phyloP scores from a whole-genome alignment of 352 stramenopile species.

The Phytophthora litchii region DNA sequence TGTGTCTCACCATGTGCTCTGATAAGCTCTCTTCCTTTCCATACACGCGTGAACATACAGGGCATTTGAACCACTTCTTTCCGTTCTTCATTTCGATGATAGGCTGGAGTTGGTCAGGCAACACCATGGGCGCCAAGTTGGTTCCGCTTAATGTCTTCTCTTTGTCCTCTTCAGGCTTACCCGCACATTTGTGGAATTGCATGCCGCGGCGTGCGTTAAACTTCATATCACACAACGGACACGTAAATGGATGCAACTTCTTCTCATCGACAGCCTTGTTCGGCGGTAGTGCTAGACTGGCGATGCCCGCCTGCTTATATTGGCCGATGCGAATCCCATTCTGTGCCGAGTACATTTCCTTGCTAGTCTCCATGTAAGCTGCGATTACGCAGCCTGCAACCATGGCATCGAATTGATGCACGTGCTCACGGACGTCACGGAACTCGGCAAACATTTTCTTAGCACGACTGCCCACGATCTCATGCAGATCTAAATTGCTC shows the following conservation, averaged over 20 bases:
- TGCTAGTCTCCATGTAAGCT: slow-evolving; percentile 84
- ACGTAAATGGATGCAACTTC: slow-evolving; percentile 87
- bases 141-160: slow-evolving; percentile 24
- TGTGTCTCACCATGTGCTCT: slow-evolving; percentile 84
- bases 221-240: slow-evolving; percentile 80
- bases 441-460: slow-evolving; percentile 98
- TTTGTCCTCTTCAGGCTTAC: slow-evolving; percentile 48
- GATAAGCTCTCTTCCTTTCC: slow-evolving; percentile 70
- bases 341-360: slow-evolving; percentile 88
- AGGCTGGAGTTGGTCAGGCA: slow-evolving; percentile 64
- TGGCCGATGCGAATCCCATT: slow-evolving; percentile 74
- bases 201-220: slow-evolving; percentile 86
- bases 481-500: slow-evolving; percentile 94
- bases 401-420: slow-evolving; percentile 95
- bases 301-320: slow-evolving; percentile 54
- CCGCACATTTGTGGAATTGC: slow-evolving; percentile 87
- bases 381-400: slow-evolving; percentile 89
- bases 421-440: slow-evolving; percentile 94
- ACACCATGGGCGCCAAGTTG: slow-evolving; percentile 68
- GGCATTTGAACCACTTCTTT: slow-evolving; percentile 89
- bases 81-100: slow-evolving; percentile 81
- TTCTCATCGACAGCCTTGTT: slow-evolving; percentile 90
- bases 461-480: slow-evolving; percentile 93
- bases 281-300: slow-evolving; percentile 49
- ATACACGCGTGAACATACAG: slow-evolving; percentile 80